These are phyloP conservation scores for Orbilia brochopaga DNA, from an alignment of 2,329 filamentous ascomycete species.

Conservation along the genomic window DNA sequence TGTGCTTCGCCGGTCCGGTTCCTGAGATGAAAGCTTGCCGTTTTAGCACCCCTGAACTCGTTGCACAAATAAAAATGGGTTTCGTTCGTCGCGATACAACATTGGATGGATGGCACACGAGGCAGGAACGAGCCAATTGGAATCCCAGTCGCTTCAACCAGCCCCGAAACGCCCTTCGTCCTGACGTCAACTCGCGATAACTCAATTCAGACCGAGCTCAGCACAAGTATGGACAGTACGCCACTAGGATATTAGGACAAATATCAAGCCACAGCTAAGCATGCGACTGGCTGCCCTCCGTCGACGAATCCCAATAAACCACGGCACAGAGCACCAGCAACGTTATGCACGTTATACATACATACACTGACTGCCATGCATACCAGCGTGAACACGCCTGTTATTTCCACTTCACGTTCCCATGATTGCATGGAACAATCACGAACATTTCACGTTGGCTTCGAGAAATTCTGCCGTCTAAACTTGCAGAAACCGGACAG, in stretches of 20 bases:
- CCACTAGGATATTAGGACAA: background rate
- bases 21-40: background rate
- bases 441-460: background rate
- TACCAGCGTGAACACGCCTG: no score
- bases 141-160: no score
- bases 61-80: background rate
- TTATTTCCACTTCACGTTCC: no score
- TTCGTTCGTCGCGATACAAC: background rate
- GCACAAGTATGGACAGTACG: background rate
- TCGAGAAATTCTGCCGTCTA: constrained; percentile 1
- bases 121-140: no score
- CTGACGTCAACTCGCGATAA: no score
- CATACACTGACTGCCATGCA: background rate
- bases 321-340: no score
- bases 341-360: background rate
- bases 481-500: background rate
- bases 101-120: background rate
- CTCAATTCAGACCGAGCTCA: no score
- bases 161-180: no score
- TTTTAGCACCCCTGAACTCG: constrained; percentile 6
- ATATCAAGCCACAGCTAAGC: constrained; percentile 5
- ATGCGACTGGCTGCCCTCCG: background rate
- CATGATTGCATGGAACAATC: background rate
- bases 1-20: background rate
- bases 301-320: background rate